These are phyloP conservation scores for Colletotrichum sp. DNA, from an alignment of 2,329 filamentous ascomycete genomes.

Conservation along the genomic window DNA sequence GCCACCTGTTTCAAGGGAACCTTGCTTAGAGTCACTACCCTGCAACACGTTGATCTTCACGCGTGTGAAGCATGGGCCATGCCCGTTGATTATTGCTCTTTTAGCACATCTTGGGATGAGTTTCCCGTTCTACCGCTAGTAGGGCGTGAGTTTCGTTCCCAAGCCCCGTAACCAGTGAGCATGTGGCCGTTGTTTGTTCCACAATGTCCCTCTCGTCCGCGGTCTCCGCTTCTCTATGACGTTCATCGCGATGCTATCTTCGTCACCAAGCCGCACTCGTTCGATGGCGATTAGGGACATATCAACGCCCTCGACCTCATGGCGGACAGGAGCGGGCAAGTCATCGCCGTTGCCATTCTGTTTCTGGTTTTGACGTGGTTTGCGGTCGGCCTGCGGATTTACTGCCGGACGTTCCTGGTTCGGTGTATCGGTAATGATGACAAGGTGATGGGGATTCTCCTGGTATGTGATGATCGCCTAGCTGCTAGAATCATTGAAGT, in stretches of 20 bases:
- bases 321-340: conserved; percentile 24
- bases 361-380: conserved; percentile 38
- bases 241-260: neutral
- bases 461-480: conserved; percentile 24
- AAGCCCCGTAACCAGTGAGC: too few species aligned
- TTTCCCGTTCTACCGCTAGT: neutral
- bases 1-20: neutral
- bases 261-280: neutral
- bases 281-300: neutral
- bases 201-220: neutral
- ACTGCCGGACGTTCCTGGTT: conserved; percentile 33
- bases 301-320: neutral
- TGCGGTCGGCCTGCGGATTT: conserved; percentile 31
- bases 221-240: neutral
- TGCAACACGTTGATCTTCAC: neutral
- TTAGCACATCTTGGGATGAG: neutral
- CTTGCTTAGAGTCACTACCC: neutral
- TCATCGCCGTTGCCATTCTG: conserved; percentile 27
- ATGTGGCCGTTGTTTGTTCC: too few species aligned
- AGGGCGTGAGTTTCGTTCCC: neutral
- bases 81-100: neutral
- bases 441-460: conserved; percentile 33
- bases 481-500: neutral
- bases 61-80: neutral
- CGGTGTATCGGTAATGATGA: conserved; percentile 36